Base-by-base conservation (phyloP, 1,139 yeast genomes). In the Geotrichum fermentans region DNA sequence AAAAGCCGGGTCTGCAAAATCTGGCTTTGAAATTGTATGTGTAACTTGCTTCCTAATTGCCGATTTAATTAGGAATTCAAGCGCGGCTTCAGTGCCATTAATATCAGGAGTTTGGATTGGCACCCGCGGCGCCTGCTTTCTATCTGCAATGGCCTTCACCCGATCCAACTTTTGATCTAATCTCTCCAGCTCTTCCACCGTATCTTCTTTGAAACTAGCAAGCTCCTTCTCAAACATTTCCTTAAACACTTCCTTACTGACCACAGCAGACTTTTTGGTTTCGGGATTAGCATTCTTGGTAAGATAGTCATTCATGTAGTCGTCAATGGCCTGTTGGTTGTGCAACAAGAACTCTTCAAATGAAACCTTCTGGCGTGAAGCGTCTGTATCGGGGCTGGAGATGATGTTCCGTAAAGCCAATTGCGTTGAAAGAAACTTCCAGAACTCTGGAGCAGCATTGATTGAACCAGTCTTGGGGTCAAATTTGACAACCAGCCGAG, bases 1-100 rank as follows among this genome's bases (percentile, higher is more conserved):
- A 17, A 60, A 52, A 10, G 58, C 49, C 5, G 60, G 52, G 30
- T 61, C 60, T 1, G 69, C 69, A 52, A 56, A 67, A 50, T 67
- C 66, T 5, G 67, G 63, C 38, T 55, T 57, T 3, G 52, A 46
- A 8, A 50, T 50, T 14, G 52, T 46, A 33, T 46, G 52, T 7
- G 38, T 22, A 6, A 46, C 43, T 17, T 50, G 39, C 29, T 29
- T 43, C 24, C 46, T 45, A 33, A 50, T 43, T 2, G 52, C 43
- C 18, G 28, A 37, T 35, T 46, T 50, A n/a, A 40, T 45, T 22
- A 47, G 39, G 13, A 24, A 14, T n/a, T 42, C 43, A 13, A 47
- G 32, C 2, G 44, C 42, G 11, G 21, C 35, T 22, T 42, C 32
- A 1, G 50, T 41, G n/a, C 41, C 41, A 26, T 38, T 38, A 14